phyloP scores from a whole-genome alignment of 306 rosid genomes.

The Pterocarpus macrocarpus region DNA sequence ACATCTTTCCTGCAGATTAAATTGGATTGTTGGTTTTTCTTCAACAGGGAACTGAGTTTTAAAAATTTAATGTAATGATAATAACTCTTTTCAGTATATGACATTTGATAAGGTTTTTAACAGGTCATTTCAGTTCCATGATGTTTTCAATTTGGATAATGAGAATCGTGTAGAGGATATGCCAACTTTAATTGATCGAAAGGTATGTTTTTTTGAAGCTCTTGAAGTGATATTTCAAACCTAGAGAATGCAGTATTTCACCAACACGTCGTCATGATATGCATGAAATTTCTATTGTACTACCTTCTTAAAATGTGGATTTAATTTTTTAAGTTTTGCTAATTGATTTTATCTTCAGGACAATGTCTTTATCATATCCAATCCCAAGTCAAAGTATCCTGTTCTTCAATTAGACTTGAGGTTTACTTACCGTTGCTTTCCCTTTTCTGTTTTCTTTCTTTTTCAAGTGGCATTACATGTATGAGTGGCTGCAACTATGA shows the following conservation, averaged over 20 bases:
- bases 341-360: conserved; percentile 64
- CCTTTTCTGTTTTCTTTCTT: conserved; percentile 6
- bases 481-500: conserved; percentile 45
- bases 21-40: conserved; percentile 41
- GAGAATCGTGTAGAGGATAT: conserved; percentile 92
- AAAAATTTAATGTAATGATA: conserved; percentile 33
- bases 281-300: conserved; percentile 18
- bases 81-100: conserved; percentile 33
- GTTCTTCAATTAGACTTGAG: conserved; percentile 91
- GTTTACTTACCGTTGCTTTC: conserved; percentile 51
- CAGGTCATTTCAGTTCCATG: conserved; percentile 92
- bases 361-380: conserved; percentile 91
- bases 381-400: conserved; percentile 91
- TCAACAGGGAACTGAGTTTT: conserved; percentile 37
- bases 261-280: conserved; percentile 21
- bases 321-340: conserved; percentile 32
- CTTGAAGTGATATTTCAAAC: conserved; percentile 42
- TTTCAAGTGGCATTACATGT: conserved; percentile 29
- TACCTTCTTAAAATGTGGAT: conserved; percentile 27
- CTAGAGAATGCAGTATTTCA: conserved; percentile 17
- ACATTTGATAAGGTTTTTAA: conserved; percentile 50
- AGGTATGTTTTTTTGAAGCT: conserved; percentile 56
- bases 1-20: conserved; percentile 50
- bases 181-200: conserved; percentile 94
- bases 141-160: conserved; percentile 89